Base-by-base conservation (phyloP, 371 early-diverging fungal genomes). In the Choanephora cucurbitarum region DNA sequence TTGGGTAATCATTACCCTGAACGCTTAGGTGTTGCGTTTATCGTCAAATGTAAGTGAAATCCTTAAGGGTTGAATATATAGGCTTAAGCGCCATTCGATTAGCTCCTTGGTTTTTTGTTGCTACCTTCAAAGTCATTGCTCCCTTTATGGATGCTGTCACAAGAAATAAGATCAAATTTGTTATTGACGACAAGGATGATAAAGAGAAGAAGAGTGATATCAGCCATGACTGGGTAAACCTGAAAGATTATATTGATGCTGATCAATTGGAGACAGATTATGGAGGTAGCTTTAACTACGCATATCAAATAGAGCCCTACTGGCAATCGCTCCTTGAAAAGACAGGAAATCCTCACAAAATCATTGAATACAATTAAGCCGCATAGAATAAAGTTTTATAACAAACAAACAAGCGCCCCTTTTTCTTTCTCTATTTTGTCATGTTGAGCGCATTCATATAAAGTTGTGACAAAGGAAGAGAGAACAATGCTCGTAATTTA, bases 71-170 rank as follows among this genome's bases (percentile, higher is more conserved):
- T n/a, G n/a, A n/a, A n/a, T n/a, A n/a, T n/a, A n/a, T n/a, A n/a
- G n/a, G 7, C 28, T 28, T 5, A 28, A 7, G 7, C 3, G 28
- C 28, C 3, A 28, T 28, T 28, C 7, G 28, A 28, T 28, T 57
- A 86, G 92, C 96, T 23, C 92, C 93, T n/a, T 91, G 91, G 86
- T 88, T 91, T 66, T 91, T 96, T 59, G 85, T 85, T 70, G 79
- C 84, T 37, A 87, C 91, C 23, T 92, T 88, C 60, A 86, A 84
- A 63, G 24, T 93, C 19, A 80, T 96, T 28, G 82, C 89, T 6
- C 95, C 95, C 0, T 94, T 95, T 58, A 81, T 96, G 60, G 94
- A 96, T 66, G 93, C 94, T 10, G 91, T 94, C 40, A 95, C 96
- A n/a, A 85, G 84, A 47, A 70, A 73, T 19, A 96, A 95, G 62